Conservation (phyloP, 2,329 filamentous ascomycete species). For the Ambrosiella cleistominuta region DNA sequence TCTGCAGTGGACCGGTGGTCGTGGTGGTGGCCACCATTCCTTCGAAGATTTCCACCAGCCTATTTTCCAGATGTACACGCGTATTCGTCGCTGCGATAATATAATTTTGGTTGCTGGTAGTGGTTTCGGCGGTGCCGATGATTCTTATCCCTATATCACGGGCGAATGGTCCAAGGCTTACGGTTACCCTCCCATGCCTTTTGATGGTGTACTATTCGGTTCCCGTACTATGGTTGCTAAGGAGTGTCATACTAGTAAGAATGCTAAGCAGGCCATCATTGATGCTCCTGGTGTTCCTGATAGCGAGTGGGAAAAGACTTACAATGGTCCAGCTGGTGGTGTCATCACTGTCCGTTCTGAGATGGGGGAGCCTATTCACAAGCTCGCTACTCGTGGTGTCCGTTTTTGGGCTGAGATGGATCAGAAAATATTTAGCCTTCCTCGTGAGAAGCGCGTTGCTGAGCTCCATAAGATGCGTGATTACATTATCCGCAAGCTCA, state of each 20-base stretch:
- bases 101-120: slow-evolving; percentile 79
- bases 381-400: slow-evolving; percentile 90
- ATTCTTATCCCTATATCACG: slow-evolving; percentile 83
- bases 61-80: slow-evolving; percentile 76
- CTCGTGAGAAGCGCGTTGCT: slow-evolving; percentile 80
- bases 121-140: slow-evolving; percentile 77
- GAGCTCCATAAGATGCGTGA: slow-evolving; percentile 78
- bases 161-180: slow-evolving; percentile 76
- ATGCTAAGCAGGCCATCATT: slow-evolving; percentile 77
- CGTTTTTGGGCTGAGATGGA: slow-evolving; percentile 98
- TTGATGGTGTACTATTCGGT: slow-evolving; percentile 78
- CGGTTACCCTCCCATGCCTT: slow-evolving; percentile 83
- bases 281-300: slow-evolving; percentile 73
- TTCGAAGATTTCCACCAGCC: slow-evolving; percentile 92
- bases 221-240: slow-evolving; percentile 92
- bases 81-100: slow-evolving; percentile 71
- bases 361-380: slow-evolving; percentile 99
- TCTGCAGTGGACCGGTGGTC: slow-evolving; percentile 86
- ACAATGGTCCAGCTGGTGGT: slow-evolving; percentile 78
- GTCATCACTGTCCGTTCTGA: slow-evolving; percentile 94
- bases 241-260: slow-evolving; percentile 74
- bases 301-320: slow-evolving; percentile 76
- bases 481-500: slow-evolving; percentile 89
- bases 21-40: slow-evolving; percentile 86
- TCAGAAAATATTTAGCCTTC: slow-evolving; percentile 88